Evolutionary conservation across 2,329 filamentous ascomycete species (phyloP), one percentile per base, ranked within the genome.

Genomic region (Trichophyton equinum): DNA sequence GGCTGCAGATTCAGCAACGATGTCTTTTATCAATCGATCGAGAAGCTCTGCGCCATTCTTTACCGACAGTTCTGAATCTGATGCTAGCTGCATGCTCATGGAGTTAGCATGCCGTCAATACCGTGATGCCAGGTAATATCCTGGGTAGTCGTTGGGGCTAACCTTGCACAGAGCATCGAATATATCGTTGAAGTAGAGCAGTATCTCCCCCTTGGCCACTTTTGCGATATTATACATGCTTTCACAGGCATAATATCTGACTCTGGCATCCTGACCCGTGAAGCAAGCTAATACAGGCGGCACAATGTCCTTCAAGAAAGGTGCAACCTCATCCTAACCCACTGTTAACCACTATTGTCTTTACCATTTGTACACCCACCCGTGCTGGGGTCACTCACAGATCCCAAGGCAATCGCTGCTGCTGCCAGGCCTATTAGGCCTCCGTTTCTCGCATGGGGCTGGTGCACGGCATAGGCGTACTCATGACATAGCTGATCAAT

Each of bases 181-280:
- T 65, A 99, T 94, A 69, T 95, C 88, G 75, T 99, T 99, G 76
- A 99, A 99, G 78, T 96, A 99, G 46, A 95, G 83, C 65, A 99
- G 76, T 20, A 99, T 94, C 75, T 99, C 94, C 42, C 95, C 94
- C 76, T 99, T 99, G 63, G 92, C 94, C 56, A 99, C 94, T 77
- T 99, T 99, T 70, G 94, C 91, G 71, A 99, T 99, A 75, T 99
- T 99, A 77, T 99, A 99, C 94, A 99, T 99, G 74, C 91, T 95
- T 78, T 99, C 94, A 76, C 94, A 99, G 25, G 94, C 94, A 76
- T 99, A 99, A 74, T 99, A 99, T 65, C 94, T 84, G 36, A 97
- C 94, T 62, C 94, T 84, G 30, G 94, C 91, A 86, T 99, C 94
- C 78, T 97, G 94, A 68, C 99, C 95, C 62, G 89, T 89, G 75